Evolutionary conservation across 768 basidiomycete species (phyloP).

Genomic region (Tylopilus rubrobrunneus): DNA sequence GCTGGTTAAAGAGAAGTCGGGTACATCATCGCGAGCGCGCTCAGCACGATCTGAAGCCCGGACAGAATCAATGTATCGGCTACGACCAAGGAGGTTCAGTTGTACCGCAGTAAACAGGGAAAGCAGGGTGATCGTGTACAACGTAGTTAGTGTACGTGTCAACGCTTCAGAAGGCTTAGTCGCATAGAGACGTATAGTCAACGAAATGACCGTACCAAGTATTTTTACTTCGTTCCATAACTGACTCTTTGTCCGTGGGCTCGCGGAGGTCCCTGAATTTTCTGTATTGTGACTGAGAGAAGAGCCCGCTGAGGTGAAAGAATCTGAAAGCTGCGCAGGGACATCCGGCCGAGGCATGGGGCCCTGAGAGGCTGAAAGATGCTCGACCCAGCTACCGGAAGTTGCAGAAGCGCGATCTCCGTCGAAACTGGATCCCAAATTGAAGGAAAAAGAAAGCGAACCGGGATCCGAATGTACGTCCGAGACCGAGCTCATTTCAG

Average conservation of each 20-base stretch:
- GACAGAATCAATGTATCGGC: slow-evolving; percentile 73
- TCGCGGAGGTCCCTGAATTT: slow-evolving; percentile 8
- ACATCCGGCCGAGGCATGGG: slow-evolving; percentile 4
- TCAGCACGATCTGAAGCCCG: slow-evolving; percentile 60
- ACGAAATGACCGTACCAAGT: slow-evolving; percentile 49
- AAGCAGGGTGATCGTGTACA: slow-evolving; percentile 84
- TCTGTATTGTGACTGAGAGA: slow-evolving; percentile 24
- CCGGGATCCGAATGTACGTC: slow-evolving; percentile 45
- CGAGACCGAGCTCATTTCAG: slow-evolving; percentile 35
- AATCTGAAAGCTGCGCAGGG: slow-evolving; percentile 35
- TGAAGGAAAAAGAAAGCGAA: slow-evolving; percentile 38
- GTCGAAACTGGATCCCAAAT: slow-evolving; percentile 35
- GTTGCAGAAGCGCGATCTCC: slow-evolving; percentile 36
- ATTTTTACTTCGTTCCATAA: slow-evolving; percentile 94
- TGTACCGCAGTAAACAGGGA: slow-evolving; percentile 85
- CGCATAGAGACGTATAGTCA: background rate
- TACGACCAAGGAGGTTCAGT: slow-evolving; percentile 77
- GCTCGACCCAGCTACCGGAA: slow-evolving; percentile 45
- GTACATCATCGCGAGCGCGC: slow-evolving; percentile 39
- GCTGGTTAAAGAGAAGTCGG: slow-evolving; percentile 26
- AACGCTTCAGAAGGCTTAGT: slow-evolving; percentile 51
- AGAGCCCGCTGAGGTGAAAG: slow-evolving; percentile 38
- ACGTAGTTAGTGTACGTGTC: slow-evolving; percentile 79
- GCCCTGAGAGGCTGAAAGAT: slow-evolving; percentile 26
- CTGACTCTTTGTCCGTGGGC: slow-evolving; percentile 63